Evolutionary conservation across 768 basidiomycete genomes (phyloP).

Genomic region (Sarcodon sp.): DNA sequence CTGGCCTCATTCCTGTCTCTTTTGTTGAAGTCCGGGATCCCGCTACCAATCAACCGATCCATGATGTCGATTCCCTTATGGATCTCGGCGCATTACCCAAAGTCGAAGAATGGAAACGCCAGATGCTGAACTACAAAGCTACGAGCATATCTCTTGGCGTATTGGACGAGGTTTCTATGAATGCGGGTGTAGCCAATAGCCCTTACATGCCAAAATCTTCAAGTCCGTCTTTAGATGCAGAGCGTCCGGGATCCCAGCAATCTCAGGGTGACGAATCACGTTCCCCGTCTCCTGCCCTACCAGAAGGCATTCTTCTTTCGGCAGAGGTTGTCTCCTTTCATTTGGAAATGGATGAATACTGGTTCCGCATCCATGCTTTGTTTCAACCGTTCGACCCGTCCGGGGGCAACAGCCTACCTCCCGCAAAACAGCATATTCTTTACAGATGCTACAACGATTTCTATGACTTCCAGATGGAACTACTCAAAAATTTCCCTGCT

Average conservation of each 20-base stretch:
- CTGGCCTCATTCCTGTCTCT: conserved; percentile 92
- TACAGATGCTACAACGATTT: conserved; percentile 98
- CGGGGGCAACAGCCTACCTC: conserved; percentile 42
- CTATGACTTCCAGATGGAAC: conserved; percentile 88
- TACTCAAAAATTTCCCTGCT: conserved; percentile 77
- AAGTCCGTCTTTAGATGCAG: conserved; percentile 6
- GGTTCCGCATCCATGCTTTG: conserved; percentile 88
- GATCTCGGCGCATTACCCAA: conserved; percentile 82
- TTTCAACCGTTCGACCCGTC: conserved; percentile 72
- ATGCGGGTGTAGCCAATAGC: conserved; percentile 29
- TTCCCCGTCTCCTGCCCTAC: conserved; percentile 32
- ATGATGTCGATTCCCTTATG: conserved; percentile 67
- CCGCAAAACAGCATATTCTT: conserved; percentile 68
- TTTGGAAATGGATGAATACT: conserved; percentile 90
- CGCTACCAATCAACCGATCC: conserved; percentile 64
- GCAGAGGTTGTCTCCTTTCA: conserved; percentile 96
- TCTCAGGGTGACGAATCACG: conserved; percentile 10
- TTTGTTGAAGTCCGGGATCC: conserved; percentile 97
- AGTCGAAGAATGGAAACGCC: conserved; percentile 99
- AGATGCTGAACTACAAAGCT: conserved; percentile 91
- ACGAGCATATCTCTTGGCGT: conserved; percentile 92
- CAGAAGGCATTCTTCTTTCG: conserved; percentile 73
- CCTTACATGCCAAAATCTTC: conserved; percentile 19
- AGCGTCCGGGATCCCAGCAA: conserved; percentile 8
- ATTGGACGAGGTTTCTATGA: conserved; percentile 47